Percentiles rank a stretch among this genome's conserved stretches.
Conservation (phyloP, 2,329 filamentous ascomycete species). For the Scopulariopsis brevicaulis region DNA sequence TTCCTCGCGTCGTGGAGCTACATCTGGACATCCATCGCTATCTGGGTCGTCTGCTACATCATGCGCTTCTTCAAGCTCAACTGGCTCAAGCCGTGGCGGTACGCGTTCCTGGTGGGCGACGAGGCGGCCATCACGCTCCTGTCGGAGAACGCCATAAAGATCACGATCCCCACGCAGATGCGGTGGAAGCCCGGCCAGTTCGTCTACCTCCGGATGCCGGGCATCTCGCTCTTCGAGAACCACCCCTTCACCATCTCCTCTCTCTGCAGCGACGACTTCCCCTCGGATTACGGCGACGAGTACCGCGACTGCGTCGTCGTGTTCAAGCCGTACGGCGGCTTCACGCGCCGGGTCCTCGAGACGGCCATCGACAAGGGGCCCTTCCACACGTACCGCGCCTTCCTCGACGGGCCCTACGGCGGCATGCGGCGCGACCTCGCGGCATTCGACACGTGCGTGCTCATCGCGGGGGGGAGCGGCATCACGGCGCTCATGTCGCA, state of each 20-base stretch:
- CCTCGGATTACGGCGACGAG: constrained; percentile 78
- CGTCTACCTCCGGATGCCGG: constrained; percentile 88
- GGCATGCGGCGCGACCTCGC: constrained; percentile 85
- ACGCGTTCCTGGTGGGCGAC: constrained; percentile 79
- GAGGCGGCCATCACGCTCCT: constrained; percentile 83
- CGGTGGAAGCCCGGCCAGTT: constrained; percentile 91
- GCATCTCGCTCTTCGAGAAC: constrained; percentile 81
- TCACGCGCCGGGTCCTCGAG: constrained; percentile 75
- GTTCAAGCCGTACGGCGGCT: constrained; percentile 84
- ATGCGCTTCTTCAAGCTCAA: constrained; percentile 76
- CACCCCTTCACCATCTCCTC: constrained; percentile 95
- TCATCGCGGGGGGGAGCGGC: constrained; percentile 88
- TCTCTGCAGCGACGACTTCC: constrained; percentile 85
- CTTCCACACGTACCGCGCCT: constrained; percentile 84
- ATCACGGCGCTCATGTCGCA: constrained; percentile 92
- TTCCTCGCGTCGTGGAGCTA: constrained; percentile 86
- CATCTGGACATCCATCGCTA: constrained; percentile 66
- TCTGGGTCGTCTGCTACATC: constrained; percentile 67
- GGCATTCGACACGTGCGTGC: constrained; percentile 84
- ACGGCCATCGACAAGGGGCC: constrained; percentile 77
- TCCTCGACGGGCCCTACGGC: constrained; percentile 88
- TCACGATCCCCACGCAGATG: constrained; percentile 88
- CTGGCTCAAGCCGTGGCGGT: constrained; percentile 70
- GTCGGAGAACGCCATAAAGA: constrained; percentile 88
- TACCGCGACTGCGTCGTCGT: constrained; percentile 85